Base-by-base conservation (phyloP, 768 basidiomycete species). In the Amanita molliuscula region DNA sequence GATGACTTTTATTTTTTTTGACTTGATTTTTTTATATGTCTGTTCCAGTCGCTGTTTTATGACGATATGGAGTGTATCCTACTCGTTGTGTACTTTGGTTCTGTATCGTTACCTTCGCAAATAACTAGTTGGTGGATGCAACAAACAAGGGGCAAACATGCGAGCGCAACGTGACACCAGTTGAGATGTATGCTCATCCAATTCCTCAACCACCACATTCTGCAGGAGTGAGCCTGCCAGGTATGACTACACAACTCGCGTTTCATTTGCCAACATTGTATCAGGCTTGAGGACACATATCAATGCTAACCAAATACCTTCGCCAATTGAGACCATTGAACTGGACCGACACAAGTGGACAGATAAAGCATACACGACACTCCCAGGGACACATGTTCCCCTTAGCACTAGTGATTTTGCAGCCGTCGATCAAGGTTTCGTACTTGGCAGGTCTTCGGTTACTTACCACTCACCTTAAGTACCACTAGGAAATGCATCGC, bases 271-370 rank as follows among this genome's bases (percentile, higher is more conserved):
- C 47, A 54, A 11, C 33, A 23, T 51, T 56, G 45, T 7, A 33
- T 34, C 56, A 86, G 90, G 91, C 50, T 74, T 88, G 49, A 79
- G 88, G 35, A 75, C 84, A 41, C 79, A 82, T 51, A 90, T 99
- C 57, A 89, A 97, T 62, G 82, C 87, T 6, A 76, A 69, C 56
- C 92, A 95, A 61, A 82, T 98, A 25, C 96, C 96, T n/a, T 94
- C 92, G 3, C 85, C 91, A 20, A 81, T 89, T 13, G 82, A 86
- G 36, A 71, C 80, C 10, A 80, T 87, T 46, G 87, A 90, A 57
- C 65, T 73, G 5, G 94, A 97, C 74, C 81, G 86, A 54, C 75
- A 78, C 52, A 68, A 77, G 71, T 91, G 88, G 82, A 81, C 87
- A 58, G 70, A 77, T 18, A 76, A 86, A 56, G 69, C 76, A 34